Evolutionary conservation across 805 yeast species (phyloP).

Genomic region (Saccharomycopsis javanensis): DNA sequence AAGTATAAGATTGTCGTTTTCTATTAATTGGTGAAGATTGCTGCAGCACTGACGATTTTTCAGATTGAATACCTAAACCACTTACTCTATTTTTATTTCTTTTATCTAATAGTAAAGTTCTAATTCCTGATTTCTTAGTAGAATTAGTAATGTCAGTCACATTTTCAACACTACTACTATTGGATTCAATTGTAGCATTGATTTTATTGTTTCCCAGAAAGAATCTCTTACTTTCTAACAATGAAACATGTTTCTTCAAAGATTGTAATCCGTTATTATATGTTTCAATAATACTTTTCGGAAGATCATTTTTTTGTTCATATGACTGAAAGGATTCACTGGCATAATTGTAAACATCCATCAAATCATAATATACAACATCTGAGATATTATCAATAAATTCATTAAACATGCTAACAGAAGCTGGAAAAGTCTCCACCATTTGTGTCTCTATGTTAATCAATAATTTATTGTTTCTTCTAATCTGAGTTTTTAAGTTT

Average conservation of each 20-base stretch:
- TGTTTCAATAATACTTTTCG: neutral
- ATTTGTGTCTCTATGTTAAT: constrained; percentile 25
- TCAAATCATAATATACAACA: constrained; percentile 27
- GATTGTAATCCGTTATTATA: neutral
- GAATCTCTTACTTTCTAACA: neutral
- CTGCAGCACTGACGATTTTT: neutral
- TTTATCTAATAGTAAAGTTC: constrained; percentile 13
- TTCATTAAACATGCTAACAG: constrained; percentile 30
- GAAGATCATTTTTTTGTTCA: neutral
- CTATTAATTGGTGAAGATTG: neutral
- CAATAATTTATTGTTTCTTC: constrained; percentile 16
- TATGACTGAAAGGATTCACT: neutral
- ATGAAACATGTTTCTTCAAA: neutral
- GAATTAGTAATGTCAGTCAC: neutral
- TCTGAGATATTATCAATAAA: constrained; percentile 30
- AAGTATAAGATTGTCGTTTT: neutral
- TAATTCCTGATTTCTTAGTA: constrained; percentile 10
- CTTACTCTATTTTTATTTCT: neutral
- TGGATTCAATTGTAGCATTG: neutral
- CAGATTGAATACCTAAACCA: constrained; percentile 7
- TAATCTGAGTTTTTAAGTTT: constrained; percentile 23
- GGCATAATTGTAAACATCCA: constrained; percentile 16
- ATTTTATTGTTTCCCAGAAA: neutral
- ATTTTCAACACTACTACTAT: neutral
- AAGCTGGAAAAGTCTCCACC: constrained; percentile 29